Base-by-base conservation (phyloP, 305 asterid species). In the Rubia tinctorum region DNA sequence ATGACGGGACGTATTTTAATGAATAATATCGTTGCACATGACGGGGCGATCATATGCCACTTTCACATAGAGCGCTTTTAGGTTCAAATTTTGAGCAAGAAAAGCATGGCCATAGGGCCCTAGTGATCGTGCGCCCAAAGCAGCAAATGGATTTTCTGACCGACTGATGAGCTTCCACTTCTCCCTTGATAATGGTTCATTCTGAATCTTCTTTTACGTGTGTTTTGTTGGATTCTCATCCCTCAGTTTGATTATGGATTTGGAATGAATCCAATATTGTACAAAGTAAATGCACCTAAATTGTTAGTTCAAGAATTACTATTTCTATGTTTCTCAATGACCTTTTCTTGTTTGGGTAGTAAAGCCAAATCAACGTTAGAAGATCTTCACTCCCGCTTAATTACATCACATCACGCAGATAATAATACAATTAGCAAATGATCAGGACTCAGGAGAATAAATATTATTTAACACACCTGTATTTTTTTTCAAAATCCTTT, bases 61-160 rank as follows among this genome's bases (percentile, higher is more conserved):
- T n/a, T n/a, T n/a, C n/a, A n/a, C n/a, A n/a, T n/a, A n/a, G n/a
- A n/a, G 3, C 34, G 34, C 34, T 56, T 56, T 58, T 10, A 11
- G 68, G 49, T 17, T 10, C 73, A 10, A 71, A 27, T 63, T 58
- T 17, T 45, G 30, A 18, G 68, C 60, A 56, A 62, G 67, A 53
- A 74, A 74, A 74, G 73, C 37, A 60, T 55, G 59, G 69, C 47
- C 13, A 6, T 1, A n/a, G 43, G 68, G 75, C 42, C 73, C 78
- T 39, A 7, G 43, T 4, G 68, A 71, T 56, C 62, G 25, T 18
- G 22, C 7, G 13, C 43, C 17, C 17, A 39, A 43, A 40, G 78
- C 40, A 17, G 66, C 39, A 68, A 40, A 39, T 37, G 49, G 72
- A 45, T 68, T 68, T 75, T 68, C 69, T 68, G 72, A 70, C 58